Base-by-base conservation (phyloP, 106 monocot species). In the Platanthera zijinensis region DNA sequence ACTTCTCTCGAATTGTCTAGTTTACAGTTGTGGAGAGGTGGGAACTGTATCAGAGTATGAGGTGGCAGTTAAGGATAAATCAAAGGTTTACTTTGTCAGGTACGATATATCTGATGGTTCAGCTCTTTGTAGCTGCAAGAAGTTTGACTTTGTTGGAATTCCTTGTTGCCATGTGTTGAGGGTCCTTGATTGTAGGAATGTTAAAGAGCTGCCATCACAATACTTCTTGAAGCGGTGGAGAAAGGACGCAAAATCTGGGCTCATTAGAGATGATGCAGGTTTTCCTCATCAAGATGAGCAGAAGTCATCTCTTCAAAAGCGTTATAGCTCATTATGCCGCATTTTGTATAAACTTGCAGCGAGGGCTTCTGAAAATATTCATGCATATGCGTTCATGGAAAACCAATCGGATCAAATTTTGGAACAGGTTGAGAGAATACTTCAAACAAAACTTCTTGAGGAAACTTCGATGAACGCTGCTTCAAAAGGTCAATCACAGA, bases 241-340 rank as follows among this genome's bases (percentile, higher is more conserved):
- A 50, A 72, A 72, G 72, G 72, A 72, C 25, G 72, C 21, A 21
- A 72, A 72, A 72, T 72, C 72, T 50, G 72, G 72, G 21, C 72
- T 51, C 15, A 22, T 72, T 51, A 72, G 51, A 22, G 72, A 50
- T 8, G 51, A 72, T 72, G 45, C 50, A 8, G 6, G 18, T 7
- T 72, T 51, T 21, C 5, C 51, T 17, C 51, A 19, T 46, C 49
- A 72, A n/a, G 18, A 72, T 72, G 72, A 50, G 10, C 18, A 18
- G 3, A 50, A 51, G 10, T 70, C 48, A 17, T 72, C 72, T 51
- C 72, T 72, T 19, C 46, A 32, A 50, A 50, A 50, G 8, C 50
- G 72, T 50, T 72, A 72, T 51, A 72, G 51, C 72, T 72, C 72
- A 7, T 72, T 72, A 10, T 72, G 72, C 72, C 72, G 18, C 22